Evolutionary conservation across 2,329 filamentous ascomycete species (phyloP), one percentile per base, ranked within the genome.

Genomic region (Hypoxylon sp.): DNA sequence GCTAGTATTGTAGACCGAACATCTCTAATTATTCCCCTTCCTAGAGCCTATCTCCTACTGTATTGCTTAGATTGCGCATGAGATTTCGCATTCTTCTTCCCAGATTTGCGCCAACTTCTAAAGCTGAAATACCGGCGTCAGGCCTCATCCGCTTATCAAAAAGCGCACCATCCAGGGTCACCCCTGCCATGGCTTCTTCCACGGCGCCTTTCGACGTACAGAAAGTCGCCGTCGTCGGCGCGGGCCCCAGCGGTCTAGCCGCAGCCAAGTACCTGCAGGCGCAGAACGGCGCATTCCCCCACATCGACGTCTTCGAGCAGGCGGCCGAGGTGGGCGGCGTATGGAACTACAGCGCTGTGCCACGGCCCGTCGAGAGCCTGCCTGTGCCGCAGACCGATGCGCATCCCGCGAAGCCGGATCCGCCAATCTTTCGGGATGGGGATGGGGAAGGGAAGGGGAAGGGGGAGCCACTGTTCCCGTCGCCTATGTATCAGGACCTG

Each of bases 221-320:
- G 66, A 87, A 81, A 50, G 85, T 97, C 71, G 93, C 92, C 72
- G 85, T 98, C 67, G 89, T 98, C 72, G 95, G 95, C 22, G 94
- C 92, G 8, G 95, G 95, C 0, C 92, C 95, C 0, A 88, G 88
- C 69, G 95, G 95, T 3, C 84, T 97, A 3, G 88, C 91, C 27
- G 89, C 91, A 25, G 93, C 93, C 59, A 96, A 94, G 85, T 95
- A 95, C 76, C 85, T 98, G 17, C 78, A 88, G 10, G 93, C 91
- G 0, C 94, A 91, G 85, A 76, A 83, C 40, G 49, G 42, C 54
- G 72, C 78, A 1, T 96, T 96, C 75, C 82, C 89, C 11, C 86
- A 84, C 31, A 90, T 98, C 66, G 88, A 90, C 66, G 80, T 98
- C 42, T 97, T 92, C 75, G 96, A 98, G 80, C 93, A 97, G 80